Evolutionary conservation across 208 protist species (phyloP).

Genomic region (Tritrichomonas musculus): DNA sequence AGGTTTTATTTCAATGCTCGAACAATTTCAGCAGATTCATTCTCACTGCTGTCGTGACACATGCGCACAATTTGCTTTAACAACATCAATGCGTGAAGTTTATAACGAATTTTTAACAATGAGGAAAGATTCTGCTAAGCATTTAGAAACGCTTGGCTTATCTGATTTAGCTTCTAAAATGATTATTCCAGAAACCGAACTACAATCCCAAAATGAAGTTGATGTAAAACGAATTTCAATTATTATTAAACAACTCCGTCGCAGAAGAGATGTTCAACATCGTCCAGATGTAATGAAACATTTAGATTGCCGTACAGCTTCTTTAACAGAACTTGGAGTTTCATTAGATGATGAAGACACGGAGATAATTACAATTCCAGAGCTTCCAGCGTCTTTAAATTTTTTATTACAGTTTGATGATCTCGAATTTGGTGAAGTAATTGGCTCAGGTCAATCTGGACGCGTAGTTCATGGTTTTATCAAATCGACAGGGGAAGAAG

Average conservation of each 20-base stretch:
- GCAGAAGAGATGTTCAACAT: not conserved
- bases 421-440: slow-evolving; percentile 3
- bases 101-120: not conserved
- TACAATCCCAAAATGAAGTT: not conserved
- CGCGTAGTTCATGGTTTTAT: not conserved
- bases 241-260: not conserved
- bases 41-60: not conserved
- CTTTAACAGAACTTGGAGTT: not conserved
- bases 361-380: not conserved
- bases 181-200: not conserved
- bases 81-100: not conserved
- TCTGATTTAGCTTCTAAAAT: not conserved
- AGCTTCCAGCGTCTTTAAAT: not conserved
- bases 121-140: not conserved
- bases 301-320: not conserved
- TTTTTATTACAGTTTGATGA: not conserved
- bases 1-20: not conserved
- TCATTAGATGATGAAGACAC: not conserved
- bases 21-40: slow-evolving; percentile 5
- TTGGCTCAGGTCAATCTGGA: not conserved
- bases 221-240: not conserved
- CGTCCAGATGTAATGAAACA: not conserved
- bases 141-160: not conserved
- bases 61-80: not conserved
- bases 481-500: not conserved